Evolutionary conservation across 805 yeast genomes (phyloP), one percentile per base, ranked within the genome.

Genomic region (Scheffersomyces amazonensis): DNA sequence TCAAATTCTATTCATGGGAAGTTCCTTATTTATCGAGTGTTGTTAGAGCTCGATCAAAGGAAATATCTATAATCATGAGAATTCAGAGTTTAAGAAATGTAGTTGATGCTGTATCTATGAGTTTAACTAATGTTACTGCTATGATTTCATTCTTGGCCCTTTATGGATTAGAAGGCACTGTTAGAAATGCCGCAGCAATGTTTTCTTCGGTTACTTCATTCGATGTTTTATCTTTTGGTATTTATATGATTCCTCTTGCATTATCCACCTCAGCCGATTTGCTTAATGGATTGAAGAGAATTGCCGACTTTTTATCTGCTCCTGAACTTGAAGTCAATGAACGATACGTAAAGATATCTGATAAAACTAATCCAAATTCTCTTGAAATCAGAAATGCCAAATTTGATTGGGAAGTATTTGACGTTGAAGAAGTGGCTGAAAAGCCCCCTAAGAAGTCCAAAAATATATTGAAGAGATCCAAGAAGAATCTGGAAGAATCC

Each of bases 1-100:
- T 88, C 56, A 88, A 88, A 63, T 83, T 75, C 55, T 88, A 87
- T 56, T 85, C 93, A 1, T 88, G 96, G 96, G 96, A 88, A 60
- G 66, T 66, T 28, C 87, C 96, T 0, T 89, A 86, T 53, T 69
- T 69, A 34, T 54, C 69, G 4, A 62, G 70, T 39, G 71, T 88
- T 19, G 52, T 75, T n/a, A 69, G 65, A 15, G 66, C 75, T 16
- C 75, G 96, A 53, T 47, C 53, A 0, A 49, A 62, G 17, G 96
- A 88, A 58, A 77, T 83, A 68, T 46, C 52, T 4, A 62, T 69
- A 35, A 73, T 88, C 41, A 69, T 79, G 42, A 69, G 62, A 39
- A 74, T 86, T 65, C 87, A 83, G 47, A 64, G 78, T 23, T 55
- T 78, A 25, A 76, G 88, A 54, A 83, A 76, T 49, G 44, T 71